Evolutionary conservation across 768 basidiomycete species (phyloP).

Genomic region (Lactarius quietus): DNA sequence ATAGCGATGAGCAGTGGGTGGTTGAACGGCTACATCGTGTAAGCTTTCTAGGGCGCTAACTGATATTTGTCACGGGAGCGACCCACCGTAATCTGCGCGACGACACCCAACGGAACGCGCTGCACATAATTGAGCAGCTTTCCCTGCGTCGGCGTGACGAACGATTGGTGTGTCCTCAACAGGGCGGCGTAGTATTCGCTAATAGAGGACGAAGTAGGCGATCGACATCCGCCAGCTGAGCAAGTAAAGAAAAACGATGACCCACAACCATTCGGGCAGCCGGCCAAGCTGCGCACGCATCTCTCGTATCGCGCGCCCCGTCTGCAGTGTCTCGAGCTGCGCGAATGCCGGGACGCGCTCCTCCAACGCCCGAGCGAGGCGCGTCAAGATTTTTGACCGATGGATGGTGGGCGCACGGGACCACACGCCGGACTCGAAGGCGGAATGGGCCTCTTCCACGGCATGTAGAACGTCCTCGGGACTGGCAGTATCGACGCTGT

Average conservation of each 20-base stretch:
- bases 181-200: slow-evolving; percentile 79
- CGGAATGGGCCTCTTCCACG: slow-evolving; percentile 52
- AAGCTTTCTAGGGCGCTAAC: neutral
- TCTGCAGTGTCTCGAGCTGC: slow-evolving; percentile 66
- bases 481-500: slow-evolving; percentile 54
- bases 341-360: slow-evolving; percentile 56
- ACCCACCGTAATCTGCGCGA: slow-evolving; percentile 79
- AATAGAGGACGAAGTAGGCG: neutral
- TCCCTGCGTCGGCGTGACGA: slow-evolving; percentile 76
- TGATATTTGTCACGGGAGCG: no score
- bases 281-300: slow-evolving; percentile 76
- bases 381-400: slow-evolving; percentile 63
- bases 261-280: slow-evolving; percentile 85
- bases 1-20: slow-evolving; percentile 85
- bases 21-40: slow-evolving; percentile 66
- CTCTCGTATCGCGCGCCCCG: slow-evolving; percentile 77
- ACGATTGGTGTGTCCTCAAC: slow-evolving; percentile 63
- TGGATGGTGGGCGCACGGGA: slow-evolving; percentile 53
- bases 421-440: slow-evolving; percentile 69
- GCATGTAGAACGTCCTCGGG: slow-evolving; percentile 48
- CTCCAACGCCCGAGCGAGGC: slow-evolving; percentile 61
- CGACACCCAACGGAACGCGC: slow-evolving; percentile 81
- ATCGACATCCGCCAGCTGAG: neutral
- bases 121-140: slow-evolving; percentile 75
- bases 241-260: slow-evolving; percentile 12